Base-by-base conservation (phyloP, 345 rosid genomes). In the Bruguiera sexangula region DNA sequence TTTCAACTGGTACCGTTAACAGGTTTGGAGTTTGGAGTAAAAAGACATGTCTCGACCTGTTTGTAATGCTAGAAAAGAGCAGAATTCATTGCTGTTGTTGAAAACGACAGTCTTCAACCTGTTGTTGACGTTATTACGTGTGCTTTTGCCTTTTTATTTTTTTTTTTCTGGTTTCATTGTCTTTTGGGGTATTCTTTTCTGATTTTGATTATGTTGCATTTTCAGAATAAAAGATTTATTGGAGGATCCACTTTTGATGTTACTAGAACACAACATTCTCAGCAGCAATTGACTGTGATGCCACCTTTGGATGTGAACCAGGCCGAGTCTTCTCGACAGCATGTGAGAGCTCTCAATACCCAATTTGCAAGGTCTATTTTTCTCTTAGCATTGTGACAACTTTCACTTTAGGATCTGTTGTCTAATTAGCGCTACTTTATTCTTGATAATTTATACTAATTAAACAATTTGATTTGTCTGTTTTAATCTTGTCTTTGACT, bases 301-400 rank as follows among this genome's bases (percentile, higher is more conserved):
- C 77, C 81, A 1, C 55, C 75, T 0, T 78, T 92, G 67, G 96
- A 90, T 78, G 66, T 63, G 48, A 78, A 81, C 70, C 82, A 85
- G 10, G 96, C 96, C 24, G 89, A 87, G 82, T 77, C 81, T 77
- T 87, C 97, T 66, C 79, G 70, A 59, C 93, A 85, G 79, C 93
- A 92, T 78, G 97, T 92, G 81, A 81, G 92, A 76, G 93, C 97
- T 81, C 96, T 92, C 75, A 95, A 95, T 82, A 76, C 82, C 69
- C 97, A 95, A 75, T 95, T 89, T 73, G 92, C 96, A 73, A 92
- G 97, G 96, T 94, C 77, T 31, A 70, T 51, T 18, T 63, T 30
- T 26, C 72, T 22, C 32, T 64, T 34, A 32, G 13, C 37, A 32
- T 66, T 37, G 36, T 7, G 20, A 20, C 21, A 22, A 27, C 24